Evolutionary conservation across 768 basidiomycete genomes (phyloP).

Genomic region (Podaxis pistillaris): DNA sequence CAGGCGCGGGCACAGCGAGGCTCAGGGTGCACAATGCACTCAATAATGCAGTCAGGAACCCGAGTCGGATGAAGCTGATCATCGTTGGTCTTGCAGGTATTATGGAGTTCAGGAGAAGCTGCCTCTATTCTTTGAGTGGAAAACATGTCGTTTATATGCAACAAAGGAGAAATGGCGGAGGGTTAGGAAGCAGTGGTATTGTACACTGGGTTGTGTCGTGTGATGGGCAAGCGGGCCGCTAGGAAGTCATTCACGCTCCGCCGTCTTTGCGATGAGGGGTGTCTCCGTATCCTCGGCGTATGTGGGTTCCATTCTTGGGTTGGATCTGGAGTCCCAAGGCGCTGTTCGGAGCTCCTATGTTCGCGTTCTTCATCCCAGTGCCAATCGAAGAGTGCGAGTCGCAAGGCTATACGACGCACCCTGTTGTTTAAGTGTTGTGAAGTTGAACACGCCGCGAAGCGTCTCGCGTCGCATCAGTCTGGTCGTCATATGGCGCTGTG

Average conservation of each 20-base stretch:
- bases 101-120: not conserved
- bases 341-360: not conserved
- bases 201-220: not conserved
- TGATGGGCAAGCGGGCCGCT: slow-evolving; percentile 10
- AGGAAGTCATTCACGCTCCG: not conserved
- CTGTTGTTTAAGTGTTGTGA: not conserved
- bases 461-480: not conserved
- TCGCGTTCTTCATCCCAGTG: not conserved
- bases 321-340: not conserved
- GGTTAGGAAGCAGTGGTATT: slow-evolving; percentile 4
- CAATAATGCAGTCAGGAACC: not conserved
- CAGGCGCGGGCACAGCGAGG: not conserved
- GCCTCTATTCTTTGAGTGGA: not conserved
- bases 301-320: not conserved
- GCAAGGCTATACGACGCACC: not conserved
- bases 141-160: not conserved
- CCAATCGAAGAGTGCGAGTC: no score
- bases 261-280: not conserved
- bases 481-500: not conserved
- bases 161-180: slow-evolving; percentile 11
- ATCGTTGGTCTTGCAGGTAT: not conserved
- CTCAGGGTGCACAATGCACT: not conserved
- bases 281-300: no score
- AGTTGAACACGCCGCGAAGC: not conserved
- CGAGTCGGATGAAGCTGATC: not conserved